A percentile compares a stretch with the other conserved stretches of the same genome.
Conservation (phyloP, 306 rosid genomes). For the Malus asiatica region DNA sequence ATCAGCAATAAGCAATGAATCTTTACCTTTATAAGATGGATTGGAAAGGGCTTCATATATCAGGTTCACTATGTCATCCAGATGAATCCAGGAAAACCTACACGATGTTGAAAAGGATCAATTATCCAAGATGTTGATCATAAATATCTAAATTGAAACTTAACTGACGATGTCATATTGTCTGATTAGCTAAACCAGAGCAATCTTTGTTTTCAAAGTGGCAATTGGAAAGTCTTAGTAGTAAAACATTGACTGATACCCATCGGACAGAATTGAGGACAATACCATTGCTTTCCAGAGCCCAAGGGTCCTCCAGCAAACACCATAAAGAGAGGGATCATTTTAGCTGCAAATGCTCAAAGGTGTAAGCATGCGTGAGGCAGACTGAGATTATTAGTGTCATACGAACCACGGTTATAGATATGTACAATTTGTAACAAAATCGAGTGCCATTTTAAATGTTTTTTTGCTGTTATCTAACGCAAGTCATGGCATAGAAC, state of each 20-base stretch:
- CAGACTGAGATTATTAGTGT: background rate
- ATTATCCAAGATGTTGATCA: background rate
- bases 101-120: background rate
- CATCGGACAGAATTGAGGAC: slow-evolving; percentile 17
- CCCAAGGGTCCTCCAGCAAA: slow-evolving; percentile 99
- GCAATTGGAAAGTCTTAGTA: background rate
- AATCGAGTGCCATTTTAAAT: background rate
- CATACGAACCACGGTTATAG: background rate
- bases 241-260: background rate
- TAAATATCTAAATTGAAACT: background rate
- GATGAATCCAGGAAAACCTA: slow-evolving; percentile 99
- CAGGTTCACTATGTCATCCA: slow-evolving; percentile 86
- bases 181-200: background rate
- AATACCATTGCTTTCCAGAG: slow-evolving; percentile 90
- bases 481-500: too few species aligned
- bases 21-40: slow-evolving; percentile 79
- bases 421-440: background rate
- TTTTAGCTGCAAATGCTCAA: slow-evolving; percentile 69
- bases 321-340: slow-evolving; percentile 87
- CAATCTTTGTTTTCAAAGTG: background rate
- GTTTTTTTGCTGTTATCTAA: background rate
- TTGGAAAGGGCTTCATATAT: slow-evolving; percentile 79
- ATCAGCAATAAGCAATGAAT: background rate
- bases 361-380: slow-evolving; percentile 6
- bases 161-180: background rate